These are phyloP conservation scores for Arctium lappa DNA, from an alignment of 129 eudicot genomes.

Conservation along the genomic window DNA sequence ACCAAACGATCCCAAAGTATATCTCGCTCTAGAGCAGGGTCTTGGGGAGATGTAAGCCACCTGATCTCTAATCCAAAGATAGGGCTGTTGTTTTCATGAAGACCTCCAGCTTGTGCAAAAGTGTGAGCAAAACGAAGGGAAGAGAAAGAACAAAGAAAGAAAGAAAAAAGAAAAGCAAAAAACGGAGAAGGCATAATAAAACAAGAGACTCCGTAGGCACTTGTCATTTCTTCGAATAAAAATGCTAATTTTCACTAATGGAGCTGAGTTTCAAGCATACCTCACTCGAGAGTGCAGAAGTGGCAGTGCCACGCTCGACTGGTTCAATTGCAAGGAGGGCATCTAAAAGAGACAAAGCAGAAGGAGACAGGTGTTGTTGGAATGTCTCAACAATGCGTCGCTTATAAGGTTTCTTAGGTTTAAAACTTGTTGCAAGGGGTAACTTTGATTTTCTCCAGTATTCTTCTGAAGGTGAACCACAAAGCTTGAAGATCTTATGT, in stretches of 20 bases:
- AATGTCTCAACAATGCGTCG: slow-evolving; percentile 61
- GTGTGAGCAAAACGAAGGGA: not conserved
- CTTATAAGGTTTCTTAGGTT: slow-evolving; percentile 62
- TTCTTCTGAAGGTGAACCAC: slow-evolving; percentile 94
- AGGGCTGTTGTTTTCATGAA: not conserved
- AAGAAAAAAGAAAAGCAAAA: not conserved
- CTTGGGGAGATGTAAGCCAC: not conserved
- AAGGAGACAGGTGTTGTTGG: slow-evolving; percentile 67
- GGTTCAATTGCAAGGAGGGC: slow-evolving; percentile 80
- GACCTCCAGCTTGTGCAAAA: not conserved
- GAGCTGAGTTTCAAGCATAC: slow-evolving; percentile 26
- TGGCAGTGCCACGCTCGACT: slow-evolving; percentile 61
- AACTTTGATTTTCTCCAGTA: slow-evolving; percentile 70
- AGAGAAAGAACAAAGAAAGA: not conserved
- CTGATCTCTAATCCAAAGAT: not conserved
- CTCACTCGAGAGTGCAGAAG: slow-evolving; percentile 71
- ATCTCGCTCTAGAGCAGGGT: not conserved
- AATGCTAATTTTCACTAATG: not conserved
- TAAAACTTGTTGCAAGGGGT: slow-evolving; percentile 79
- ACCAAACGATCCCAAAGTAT: not conserved
- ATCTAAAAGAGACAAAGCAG: slow-evolving; percentile 70
- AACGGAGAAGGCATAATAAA: not conserved
- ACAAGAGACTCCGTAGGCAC: not conserved
- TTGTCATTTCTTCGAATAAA: not conserved
- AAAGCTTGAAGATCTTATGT: slow-evolving; percentile 93